Conservation (phyloP, 768 basidiomycete species). For the Boletales sp. region DNA sequence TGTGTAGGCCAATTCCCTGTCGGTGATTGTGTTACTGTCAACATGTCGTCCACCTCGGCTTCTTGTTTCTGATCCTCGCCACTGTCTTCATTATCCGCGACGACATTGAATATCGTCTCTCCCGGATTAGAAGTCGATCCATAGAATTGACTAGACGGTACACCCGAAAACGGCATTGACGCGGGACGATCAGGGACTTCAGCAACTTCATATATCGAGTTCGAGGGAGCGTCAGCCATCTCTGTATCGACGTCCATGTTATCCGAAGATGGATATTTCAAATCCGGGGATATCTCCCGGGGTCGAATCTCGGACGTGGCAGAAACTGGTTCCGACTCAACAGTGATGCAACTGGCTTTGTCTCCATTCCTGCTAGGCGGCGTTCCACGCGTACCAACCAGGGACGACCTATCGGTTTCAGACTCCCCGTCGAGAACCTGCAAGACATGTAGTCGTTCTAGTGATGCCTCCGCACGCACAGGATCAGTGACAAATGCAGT, state of each 20-base stretch:
- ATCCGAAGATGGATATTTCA: conserved; percentile 20
- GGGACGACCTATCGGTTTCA: conserved; percentile 15
- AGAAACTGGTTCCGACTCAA: conserved; percentile 6
- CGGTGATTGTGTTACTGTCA: conserved; percentile 18
- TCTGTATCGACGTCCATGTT: conserved; percentile 26
- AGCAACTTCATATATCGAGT: neutral
- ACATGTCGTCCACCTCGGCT: conserved; percentile 31
- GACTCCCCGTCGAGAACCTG: conserved; percentile 4
- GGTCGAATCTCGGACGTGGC: conserved; percentile 1
- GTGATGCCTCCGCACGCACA: neutral
- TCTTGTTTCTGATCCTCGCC: conserved; percentile 30
- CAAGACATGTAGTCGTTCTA: conserved; percentile 1
- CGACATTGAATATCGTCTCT: neutral
- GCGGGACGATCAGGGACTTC: neutral
- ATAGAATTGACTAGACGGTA: conserved; percentile 26
- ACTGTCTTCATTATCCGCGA: conserved; percentile 24
- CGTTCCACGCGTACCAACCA: conserved; percentile 15
- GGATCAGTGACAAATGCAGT: neutral
- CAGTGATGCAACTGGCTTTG: conserved; percentile 16
- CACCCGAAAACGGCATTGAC: conserved; percentile 7
- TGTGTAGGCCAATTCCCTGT: conserved; percentile 12
- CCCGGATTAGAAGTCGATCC: neutral
- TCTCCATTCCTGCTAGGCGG: conserved; percentile 18
- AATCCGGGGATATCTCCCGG: conserved; percentile 16
- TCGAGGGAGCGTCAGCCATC: neutral